Conservation (phyloP, 495 filamentous ascomycete species). For the Penicillium daleae region DNA sequence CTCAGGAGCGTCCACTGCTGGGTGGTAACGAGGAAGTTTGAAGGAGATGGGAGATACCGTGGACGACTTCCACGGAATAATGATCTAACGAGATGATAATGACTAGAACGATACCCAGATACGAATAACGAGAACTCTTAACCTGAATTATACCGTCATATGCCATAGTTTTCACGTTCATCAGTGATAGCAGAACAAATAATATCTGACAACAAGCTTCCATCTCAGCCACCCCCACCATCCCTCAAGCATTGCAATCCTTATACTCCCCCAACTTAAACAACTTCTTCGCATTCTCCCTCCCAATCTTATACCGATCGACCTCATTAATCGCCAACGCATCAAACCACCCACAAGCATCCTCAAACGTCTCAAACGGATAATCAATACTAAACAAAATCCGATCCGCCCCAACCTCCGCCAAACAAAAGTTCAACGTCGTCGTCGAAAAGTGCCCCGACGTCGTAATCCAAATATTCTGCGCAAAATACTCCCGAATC, state of each 20-base stretch:
- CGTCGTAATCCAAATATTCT: conserved; percentile 69
- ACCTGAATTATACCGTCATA: neutral
- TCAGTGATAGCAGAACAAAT: neutral
- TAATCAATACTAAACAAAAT: conserved; percentile 57
- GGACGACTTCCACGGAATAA: neutral
- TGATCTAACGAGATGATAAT: neutral
- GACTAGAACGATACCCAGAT: neutral
- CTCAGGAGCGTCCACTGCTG: neutral
- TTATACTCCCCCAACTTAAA: conserved; percentile 52
- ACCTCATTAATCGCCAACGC: conserved; percentile 45
- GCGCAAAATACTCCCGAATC: conserved; percentile 60
- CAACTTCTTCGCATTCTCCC: conserved; percentile 58
- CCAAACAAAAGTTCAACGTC: conserved; percentile 54
- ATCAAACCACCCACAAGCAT: conserved; percentile 61
- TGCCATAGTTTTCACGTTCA: neutral
- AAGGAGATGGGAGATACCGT: neutral
- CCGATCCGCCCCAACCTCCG: conserved; percentile 46
- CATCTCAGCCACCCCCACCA: neutral
- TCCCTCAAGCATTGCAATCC: conserved; percentile 38
- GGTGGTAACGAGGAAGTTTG: neutral
- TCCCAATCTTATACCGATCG: conserved; percentile 53
- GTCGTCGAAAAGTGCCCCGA: conserved; percentile 63
- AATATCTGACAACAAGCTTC: neutral
- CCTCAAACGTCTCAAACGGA: conserved; percentile 55
- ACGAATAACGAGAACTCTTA: neutral